A percentile compares a stretch with the other conserved stretches of the same genome.
phyloP scores from a whole-genome alignment of 352 stramenopile genomes.

The Globisporangium perplexum region DNA sequence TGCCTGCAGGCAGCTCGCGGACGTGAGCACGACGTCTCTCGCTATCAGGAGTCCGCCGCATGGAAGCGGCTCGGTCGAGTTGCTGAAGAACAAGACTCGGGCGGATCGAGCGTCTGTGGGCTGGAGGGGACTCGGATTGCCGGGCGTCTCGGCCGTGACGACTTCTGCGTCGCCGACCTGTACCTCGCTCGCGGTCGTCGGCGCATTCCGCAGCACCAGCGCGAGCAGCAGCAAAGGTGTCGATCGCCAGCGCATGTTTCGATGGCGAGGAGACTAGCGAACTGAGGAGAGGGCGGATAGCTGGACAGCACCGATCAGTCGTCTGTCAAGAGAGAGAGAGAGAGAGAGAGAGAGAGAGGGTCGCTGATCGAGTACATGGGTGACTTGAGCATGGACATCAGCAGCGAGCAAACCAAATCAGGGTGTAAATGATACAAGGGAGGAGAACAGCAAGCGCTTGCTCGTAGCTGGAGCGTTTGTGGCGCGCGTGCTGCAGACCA shows the following conservation, averaged over 20 bases:
- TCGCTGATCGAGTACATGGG: too few relatives aligned
- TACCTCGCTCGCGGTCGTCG: not conserved
- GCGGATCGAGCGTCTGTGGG: not conserved
- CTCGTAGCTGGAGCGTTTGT: not conserved
- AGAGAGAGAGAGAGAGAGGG: not conserved
- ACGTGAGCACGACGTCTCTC: constrained; percentile 7
- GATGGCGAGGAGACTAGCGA: not conserved
- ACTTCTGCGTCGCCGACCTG: not conserved
- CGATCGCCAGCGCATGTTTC: not conserved
- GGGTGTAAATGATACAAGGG: not conserved
- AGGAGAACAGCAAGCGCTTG: not conserved
- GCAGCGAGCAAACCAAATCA: too few relatives aligned
- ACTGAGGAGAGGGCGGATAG: not conserved
- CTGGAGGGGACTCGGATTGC: not conserved
- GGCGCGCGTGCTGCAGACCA: not conserved
- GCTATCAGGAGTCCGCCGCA: constrained; percentile 8
- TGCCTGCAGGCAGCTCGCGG: constrained; percentile 2
- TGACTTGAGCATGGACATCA: too few relatives aligned
- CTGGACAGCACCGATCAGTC: not conserved
- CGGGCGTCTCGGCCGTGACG: too few relatives aligned
- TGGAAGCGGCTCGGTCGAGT: not conserved
- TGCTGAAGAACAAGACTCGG: constrained; percentile 2
- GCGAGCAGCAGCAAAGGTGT: not conserved
- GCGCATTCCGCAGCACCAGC: too few relatives aligned
- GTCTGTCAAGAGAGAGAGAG: not conserved